These are phyloP conservation scores for Lyophyllum atratum DNA, from an alignment of 768 basidiomycete genomes.

Conservation along the genomic window DNA sequence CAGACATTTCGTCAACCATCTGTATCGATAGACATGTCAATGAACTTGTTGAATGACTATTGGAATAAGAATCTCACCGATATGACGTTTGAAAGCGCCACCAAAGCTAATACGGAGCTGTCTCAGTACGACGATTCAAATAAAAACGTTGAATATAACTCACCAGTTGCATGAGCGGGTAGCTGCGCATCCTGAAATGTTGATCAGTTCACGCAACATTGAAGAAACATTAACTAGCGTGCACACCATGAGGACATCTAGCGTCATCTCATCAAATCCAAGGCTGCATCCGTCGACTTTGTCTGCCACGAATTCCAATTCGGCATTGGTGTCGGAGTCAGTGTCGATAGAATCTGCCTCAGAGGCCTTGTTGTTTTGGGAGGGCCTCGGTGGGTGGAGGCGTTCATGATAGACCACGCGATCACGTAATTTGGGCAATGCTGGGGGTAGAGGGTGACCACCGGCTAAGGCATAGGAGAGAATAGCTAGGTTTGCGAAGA, in stretches of 20 bases:
- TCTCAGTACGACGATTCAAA: background rate
- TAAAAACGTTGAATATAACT: background rate
- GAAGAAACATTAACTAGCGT: background rate
- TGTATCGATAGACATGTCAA: constrained; percentile 11
- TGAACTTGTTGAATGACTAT: background rate
- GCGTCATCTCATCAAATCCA: constrained; percentile 41
- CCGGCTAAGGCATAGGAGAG: constrained; percentile 37
- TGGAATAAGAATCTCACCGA: constrained; percentile 25
- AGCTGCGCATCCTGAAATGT: constrained; percentile 38
- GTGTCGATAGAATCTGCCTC: constrained; percentile 12
- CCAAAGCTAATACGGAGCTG: constrained; percentile 28
- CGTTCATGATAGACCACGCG: constrained; percentile 45
- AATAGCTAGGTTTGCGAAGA: constrained; percentile 43
- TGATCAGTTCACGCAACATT: background rate
- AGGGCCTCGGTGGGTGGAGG: constrained; percentile 19
- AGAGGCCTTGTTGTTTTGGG: constrained; percentile 1
- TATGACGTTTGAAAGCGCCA: constrained; percentile 42
- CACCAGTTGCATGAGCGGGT: constrained; percentile 44
- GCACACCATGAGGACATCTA: constrained; percentile 40
- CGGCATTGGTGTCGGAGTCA: constrained; percentile 9
- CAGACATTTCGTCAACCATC: constrained; percentile 43
- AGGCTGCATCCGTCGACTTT: constrained; percentile 42
- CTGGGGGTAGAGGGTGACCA: constrained; percentile 37
- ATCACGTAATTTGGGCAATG: constrained; percentile 41
- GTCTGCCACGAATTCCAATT: constrained; percentile 25